Percentiles rank a stretch among this genome's conserved stretches.
Conservation (phyloP, 805 yeast genomes). For the Phaffomyces opuntiae region DNA sequence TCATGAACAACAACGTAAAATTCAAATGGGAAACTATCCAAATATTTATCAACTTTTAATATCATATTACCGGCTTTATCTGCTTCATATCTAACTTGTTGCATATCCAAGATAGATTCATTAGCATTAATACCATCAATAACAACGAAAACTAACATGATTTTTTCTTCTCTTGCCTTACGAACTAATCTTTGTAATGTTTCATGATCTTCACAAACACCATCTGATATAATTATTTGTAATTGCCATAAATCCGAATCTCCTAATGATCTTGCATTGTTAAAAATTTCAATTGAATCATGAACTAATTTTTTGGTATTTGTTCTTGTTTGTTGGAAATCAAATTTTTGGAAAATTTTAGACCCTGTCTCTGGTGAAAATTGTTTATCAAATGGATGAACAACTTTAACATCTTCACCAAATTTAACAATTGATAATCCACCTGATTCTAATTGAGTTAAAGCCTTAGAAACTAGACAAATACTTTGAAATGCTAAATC, state of each 20-base stretch:
- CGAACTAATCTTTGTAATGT: constrained; percentile 78
- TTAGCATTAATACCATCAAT: constrained; percentile 82
- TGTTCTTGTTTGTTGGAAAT: constrained; percentile 82
- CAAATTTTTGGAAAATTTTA: constrained; percentile 77
- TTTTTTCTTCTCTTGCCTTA: constrained; percentile 82
- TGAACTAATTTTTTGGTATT: constrained; percentile 70
- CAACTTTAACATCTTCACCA: constrained; percentile 77
- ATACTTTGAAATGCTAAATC: constrained; percentile 92
- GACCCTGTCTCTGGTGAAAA: constrained; percentile 83
- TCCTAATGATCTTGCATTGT: constrained; percentile 41
- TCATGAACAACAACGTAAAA: constrained; percentile 91
- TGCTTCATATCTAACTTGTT: constrained; percentile 77
- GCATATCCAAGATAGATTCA: constrained; percentile 90
- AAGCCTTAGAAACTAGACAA: constrained; percentile 87
- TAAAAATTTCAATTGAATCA: constrained; percentile 68
- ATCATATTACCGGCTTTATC: constrained; percentile 65
- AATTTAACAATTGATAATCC: constrained; percentile 84
- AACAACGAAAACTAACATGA: constrained; percentile 92
- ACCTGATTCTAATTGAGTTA: constrained; percentile 92
- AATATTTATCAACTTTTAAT: constrained; percentile 72
- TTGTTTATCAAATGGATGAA: constrained; percentile 84
- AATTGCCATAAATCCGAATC: constrained; percentile 80
- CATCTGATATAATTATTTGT: constrained; percentile 90
- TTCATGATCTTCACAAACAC: constrained; percentile 93
- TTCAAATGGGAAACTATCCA: constrained; percentile 95